These are phyloP conservation scores for Agaricales sp. DNA, from an alignment of 1,284 basidiomycete genomes.

Conservation along the genomic window DNA sequence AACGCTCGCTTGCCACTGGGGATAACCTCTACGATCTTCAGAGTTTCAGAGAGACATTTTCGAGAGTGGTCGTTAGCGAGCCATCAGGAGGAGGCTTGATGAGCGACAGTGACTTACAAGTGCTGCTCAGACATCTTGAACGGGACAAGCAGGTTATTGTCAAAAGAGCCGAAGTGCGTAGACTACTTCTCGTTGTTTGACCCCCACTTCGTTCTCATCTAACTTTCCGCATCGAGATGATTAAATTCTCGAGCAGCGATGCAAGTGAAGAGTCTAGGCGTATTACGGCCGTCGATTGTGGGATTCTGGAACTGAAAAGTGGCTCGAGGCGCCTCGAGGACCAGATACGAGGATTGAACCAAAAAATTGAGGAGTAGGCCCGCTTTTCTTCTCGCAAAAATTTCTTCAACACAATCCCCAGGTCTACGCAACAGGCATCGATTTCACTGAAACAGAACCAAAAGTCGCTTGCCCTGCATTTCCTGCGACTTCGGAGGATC, in stretches of 20 bases:
- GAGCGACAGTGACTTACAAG: constrained; percentile 48
- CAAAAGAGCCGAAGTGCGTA: constrained; percentile 52
- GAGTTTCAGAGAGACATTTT: constrained; percentile 55
- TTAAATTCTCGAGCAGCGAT: constrained; percentile 58
- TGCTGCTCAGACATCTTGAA: constrained; percentile 70
- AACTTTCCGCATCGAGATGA: constrained; percentile 34
- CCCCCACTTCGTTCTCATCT: constrained; percentile 2
- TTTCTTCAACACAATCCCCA: constrained; percentile 18
- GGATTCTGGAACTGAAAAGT: constrained; percentile 65
- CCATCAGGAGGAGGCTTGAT: constrained; percentile 34
- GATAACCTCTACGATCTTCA: constrained; percentile 56
- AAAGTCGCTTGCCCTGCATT: constrained; percentile 63
- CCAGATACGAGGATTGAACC: constrained; percentile 59
- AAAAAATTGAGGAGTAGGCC: constrained; percentile 56
- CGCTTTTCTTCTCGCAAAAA: constrained; percentile 1
- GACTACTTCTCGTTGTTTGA: neutral
- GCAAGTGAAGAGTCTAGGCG: constrained; percentile 25
- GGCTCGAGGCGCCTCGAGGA: constrained; percentile 54
- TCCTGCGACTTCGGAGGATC: constrained; percentile 72
- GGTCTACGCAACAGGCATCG: constrained; percentile 59
- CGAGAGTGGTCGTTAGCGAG: constrained; percentile 23
- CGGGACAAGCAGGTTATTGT: constrained; percentile 63
- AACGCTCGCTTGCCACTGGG: constrained; percentile 41
- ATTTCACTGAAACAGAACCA: constrained; percentile 57
- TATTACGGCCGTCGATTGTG: constrained; percentile 61